These are phyloP conservation scores for Tremellales sp. DNA, from an alignment of 1,284 basidiomycete species.

Conservation along the genomic window DNA sequence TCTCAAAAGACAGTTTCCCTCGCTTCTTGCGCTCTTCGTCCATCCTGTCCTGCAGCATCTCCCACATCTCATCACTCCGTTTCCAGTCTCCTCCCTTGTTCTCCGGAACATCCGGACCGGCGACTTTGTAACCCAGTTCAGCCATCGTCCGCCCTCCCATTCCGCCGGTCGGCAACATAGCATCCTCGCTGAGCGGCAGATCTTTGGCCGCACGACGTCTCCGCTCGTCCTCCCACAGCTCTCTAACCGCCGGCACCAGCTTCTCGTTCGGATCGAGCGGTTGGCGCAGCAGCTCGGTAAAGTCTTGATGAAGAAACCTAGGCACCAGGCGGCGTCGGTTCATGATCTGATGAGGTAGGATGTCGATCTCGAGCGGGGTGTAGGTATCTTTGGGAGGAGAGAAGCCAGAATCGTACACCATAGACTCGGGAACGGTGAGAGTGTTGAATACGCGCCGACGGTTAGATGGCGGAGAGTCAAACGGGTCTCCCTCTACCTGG, in stretches of 20 bases:
- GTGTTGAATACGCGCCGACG: constrained; percentile 25
- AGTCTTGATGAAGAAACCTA: constrained; percentile 69
- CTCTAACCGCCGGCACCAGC: constrained; percentile 79
- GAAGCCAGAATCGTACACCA: constrained; percentile 41
- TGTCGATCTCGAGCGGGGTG: constrained; percentile 79
- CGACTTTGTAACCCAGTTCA: constrained; percentile 39
- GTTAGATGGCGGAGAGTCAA: constrained; percentile 19
- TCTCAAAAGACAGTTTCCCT: constrained; percentile 35
- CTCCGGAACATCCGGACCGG: constrained; percentile 20
- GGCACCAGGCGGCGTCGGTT: constrained; percentile 68
- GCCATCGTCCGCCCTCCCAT: constrained; percentile 37
- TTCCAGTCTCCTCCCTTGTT: constrained; percentile 49
- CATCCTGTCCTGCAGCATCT: constrained; percentile 42
- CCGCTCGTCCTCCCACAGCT: constrained; percentile 93
- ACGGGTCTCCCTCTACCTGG: constrained; percentile 33
- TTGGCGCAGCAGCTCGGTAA: constrained; percentile 59
- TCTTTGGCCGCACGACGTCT: constrained; percentile 63
- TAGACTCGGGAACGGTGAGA: constrained; percentile 27
- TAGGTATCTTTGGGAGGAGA: constrained; percentile 63
- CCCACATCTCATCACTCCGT: constrained; percentile 38
- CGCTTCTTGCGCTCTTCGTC: constrained; percentile 47
- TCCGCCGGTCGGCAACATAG: constrained; percentile 45
- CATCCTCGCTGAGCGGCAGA: constrained; percentile 25
- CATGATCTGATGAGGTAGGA: constrained; percentile 73
- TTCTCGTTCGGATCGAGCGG: constrained; percentile 60